Percentiles rank a stretch among this genome's conserved stretches.
phyloP scores from a whole-genome alignment of 2,329 filamentous ascomycete species.

The Fusarium robinianum region DNA sequence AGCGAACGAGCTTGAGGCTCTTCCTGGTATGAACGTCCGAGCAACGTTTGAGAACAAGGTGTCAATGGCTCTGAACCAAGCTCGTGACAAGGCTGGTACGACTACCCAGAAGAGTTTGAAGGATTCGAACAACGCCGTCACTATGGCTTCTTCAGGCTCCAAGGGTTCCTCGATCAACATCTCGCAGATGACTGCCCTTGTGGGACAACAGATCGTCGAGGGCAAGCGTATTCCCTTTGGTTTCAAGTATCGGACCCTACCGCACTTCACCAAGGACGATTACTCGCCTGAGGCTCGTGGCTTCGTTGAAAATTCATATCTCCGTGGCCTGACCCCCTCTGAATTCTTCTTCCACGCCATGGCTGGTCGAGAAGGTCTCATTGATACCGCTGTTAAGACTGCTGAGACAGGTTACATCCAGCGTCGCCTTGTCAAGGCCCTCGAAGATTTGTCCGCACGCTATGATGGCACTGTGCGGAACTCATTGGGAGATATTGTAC shows the following conservation, averaged over 20 bases:
- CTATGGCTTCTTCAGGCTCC: conserved; percentile 94
- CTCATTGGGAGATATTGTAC: conserved; percentile 92
- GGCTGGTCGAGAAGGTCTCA: conserved; percentile 99
- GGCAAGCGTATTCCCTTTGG: conserved; percentile 99
- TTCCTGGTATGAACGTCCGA: conserved; percentile 97
- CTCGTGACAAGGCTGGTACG: conserved; percentile 94
- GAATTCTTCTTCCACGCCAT: conserved; percentile 99
- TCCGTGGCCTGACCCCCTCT: conserved; percentile 89
- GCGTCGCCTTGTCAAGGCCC: conserved; percentile 94
- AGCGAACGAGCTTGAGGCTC: conserved; percentile 83
- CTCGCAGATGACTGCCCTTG: conserved; percentile 97
- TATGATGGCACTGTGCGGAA: conserved; percentile 98
- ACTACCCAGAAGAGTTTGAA: conserved; percentile 91
- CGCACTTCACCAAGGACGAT: conserved; percentile 99
- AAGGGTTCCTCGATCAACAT: conserved; percentile 99
- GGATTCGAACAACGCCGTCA: conserved; percentile 93
- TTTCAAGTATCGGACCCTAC: conserved; percentile 96
- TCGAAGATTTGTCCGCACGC: conserved; percentile 96
- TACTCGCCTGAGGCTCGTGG: conserved; percentile 96
- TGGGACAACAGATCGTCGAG: conserved; percentile 97
- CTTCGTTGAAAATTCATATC: conserved; percentile 98
- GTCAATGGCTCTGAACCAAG: conserved; percentile 89
- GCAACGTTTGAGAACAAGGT: conserved; percentile 98
- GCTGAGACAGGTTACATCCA: conserved; percentile 99
- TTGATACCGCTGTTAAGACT: conserved; percentile 99